These are phyloP conservation scores for Saxophila tyrrhenica DNA, from an alignment of 495 filamentous ascomycete genomes.

Conservation along the genomic window DNA sequence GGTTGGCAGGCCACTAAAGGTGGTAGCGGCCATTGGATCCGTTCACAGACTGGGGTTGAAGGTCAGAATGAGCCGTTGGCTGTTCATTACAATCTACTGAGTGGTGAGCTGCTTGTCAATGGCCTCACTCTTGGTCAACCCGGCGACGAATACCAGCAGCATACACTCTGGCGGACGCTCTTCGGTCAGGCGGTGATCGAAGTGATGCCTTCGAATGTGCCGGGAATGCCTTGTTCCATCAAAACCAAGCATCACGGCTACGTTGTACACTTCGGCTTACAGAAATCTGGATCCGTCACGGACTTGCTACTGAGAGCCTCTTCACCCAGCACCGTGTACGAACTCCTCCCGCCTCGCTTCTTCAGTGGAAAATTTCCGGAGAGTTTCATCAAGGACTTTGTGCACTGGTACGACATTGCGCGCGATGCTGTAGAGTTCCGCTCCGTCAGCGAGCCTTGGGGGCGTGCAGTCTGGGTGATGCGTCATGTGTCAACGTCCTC, in stretches of 20 bases:
- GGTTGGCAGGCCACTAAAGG: constrained; percentile 3
- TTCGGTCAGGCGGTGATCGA: constrained; percentile 33
- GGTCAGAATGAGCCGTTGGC: constrained; percentile 9
- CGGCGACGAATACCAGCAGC: constrained; percentile 35
- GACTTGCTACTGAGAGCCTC: constrained; percentile 24
- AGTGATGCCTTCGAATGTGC: constrained; percentile 34
- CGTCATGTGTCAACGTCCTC: neutral
- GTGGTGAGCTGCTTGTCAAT: constrained; percentile 45
- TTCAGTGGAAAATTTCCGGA: constrained; percentile 38
- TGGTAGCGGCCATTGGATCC: constrained; percentile 26
- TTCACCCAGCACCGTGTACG: constrained; percentile 19
- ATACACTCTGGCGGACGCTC: constrained; percentile 33
- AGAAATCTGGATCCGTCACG: neutral
- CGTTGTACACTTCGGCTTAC: constrained; percentile 34
- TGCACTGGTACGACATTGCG: constrained; percentile 48
- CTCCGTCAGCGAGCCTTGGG: constrained; percentile 35
- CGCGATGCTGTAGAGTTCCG: constrained; percentile 41
- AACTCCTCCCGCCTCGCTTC: constrained; percentile 36
- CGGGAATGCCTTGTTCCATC: constrained; percentile 38
- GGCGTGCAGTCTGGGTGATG: neutral
- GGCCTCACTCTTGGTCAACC: constrained; percentile 41
- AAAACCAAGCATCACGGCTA: constrained; percentile 24
- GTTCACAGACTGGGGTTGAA: constrained; percentile 15
- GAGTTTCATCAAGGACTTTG: constrained; percentile 35
- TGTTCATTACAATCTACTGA: constrained; percentile 45